Percentiles rank a stretch among this genome's conserved stretches.
Conservation (phyloP, 2,329 filamentous ascomycete species). For the Fusarium coicis region DNA sequence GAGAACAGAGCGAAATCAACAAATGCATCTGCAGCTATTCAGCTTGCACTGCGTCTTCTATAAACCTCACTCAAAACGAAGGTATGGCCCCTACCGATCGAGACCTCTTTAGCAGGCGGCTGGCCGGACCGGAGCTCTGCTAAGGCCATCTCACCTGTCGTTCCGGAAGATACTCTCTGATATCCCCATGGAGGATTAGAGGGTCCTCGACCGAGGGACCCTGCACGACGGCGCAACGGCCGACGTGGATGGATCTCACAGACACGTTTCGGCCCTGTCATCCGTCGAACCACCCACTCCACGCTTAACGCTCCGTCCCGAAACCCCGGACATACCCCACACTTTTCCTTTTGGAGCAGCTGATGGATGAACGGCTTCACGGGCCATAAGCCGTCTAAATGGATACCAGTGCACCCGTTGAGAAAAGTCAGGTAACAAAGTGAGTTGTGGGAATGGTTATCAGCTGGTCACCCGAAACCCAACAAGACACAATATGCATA, state of each 20-base stretch:
- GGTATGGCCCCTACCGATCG: constrained; percentile 12
- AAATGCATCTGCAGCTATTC: constrained; percentile 1
- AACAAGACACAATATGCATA: constrained; percentile 8
- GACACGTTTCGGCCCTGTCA: constrained; percentile 43
- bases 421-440: neutral
- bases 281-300: constrained; percentile 39
- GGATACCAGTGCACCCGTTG: constrained; percentile 3
- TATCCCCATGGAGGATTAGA: constrained; percentile 23
- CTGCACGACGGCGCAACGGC: constrained; percentile 20
- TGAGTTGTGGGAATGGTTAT: neutral
- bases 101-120: constrained; percentile 28
- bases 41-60: constrained; percentile 32
- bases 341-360: constrained; percentile 30
- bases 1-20: constrained; percentile 2
- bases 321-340: constrained; percentile 43
- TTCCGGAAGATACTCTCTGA: constrained; percentile 24
- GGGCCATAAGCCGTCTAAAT: constrained; percentile 31
- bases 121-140: constrained; percentile 41
- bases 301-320: constrained; percentile 40
- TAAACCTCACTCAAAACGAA: constrained; percentile 24
- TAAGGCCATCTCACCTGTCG: constrained; percentile 24
- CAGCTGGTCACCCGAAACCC: constrained; percentile 1
- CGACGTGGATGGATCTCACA: constrained; percentile 36
- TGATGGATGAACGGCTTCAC: constrained; percentile 37
- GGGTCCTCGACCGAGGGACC: constrained; percentile 1